Evolutionary conservation across 306 rosid species (phyloP).

Genomic region (Medicago ruthenica): DNA sequence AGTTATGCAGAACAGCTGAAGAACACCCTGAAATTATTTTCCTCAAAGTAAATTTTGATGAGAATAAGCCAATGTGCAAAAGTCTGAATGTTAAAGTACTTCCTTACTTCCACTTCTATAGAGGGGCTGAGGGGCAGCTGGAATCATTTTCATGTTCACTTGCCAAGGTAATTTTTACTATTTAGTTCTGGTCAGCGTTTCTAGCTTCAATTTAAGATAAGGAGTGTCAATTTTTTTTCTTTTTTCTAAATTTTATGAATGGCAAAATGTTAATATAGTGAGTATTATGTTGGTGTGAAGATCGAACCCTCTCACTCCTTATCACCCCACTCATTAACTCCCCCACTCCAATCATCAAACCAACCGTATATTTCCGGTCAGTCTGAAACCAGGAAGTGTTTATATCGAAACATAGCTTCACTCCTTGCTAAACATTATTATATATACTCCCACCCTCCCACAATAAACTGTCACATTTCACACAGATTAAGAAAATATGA

Average conservation of each 20-base stretch:
- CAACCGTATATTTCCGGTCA: background rate
- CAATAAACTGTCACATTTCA: too few species aligned
- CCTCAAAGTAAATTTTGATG: slow-evolving; percentile 95
- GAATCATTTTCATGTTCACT: slow-evolving; percentile 98
- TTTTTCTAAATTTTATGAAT: background rate
- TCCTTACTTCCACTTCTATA: slow-evolving; percentile 96
- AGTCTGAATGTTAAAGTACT: slow-evolving; percentile 94
- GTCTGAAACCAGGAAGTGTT: slow-evolving; percentile 8
- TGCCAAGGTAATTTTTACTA: slow-evolving; percentile 73
- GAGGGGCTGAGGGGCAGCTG: slow-evolving; percentile 92
- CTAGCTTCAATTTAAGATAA: slow-evolving; percentile 11
- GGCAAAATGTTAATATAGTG: background rate
- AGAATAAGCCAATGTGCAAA: slow-evolving; percentile 97
- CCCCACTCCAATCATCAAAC: background rate
- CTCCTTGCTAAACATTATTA: slow-evolving; percentile 18
- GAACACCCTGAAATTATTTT: slow-evolving; percentile 86
- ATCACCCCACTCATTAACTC: background rate
- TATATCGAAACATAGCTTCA: slow-evolving; percentile 31
- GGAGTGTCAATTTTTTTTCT: background rate
- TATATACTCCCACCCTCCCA: background rate
- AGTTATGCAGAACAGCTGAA: slow-evolving; percentile 97
- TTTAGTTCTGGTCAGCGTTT: slow-evolving; percentile 20
- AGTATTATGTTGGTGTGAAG: background rate
- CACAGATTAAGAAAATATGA: too few species aligned
- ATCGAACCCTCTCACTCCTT: background rate